Evolutionary conservation across 805 yeast genomes (phyloP).

Genomic region (Cyberlindnera misumaiensis): DNA sequence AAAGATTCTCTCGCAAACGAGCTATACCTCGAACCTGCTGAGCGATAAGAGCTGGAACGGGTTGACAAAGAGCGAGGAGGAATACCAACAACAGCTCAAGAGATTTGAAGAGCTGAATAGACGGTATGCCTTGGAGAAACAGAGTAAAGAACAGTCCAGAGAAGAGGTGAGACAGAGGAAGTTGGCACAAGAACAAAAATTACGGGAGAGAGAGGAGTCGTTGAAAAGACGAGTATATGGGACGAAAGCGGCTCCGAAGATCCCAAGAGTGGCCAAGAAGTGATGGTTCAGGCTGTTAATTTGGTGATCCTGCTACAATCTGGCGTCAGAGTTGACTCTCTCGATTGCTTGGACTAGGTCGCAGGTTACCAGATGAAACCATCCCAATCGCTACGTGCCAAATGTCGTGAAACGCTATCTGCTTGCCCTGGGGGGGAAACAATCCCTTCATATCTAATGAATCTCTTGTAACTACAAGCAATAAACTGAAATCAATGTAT

Average conservation of each 20-base stretch:
- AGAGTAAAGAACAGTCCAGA: slow-evolving; percentile 21
- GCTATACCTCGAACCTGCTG: slow-evolving; percentile 43
- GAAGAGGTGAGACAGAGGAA: slow-evolving; percentile 14
- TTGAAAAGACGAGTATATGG: slow-evolving; percentile 26
- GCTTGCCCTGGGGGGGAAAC: no score
- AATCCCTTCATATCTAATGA: no score
- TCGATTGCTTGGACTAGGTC: no score
- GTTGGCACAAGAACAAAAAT: slow-evolving; percentile 14
- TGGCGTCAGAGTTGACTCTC: no score
- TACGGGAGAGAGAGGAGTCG: slow-evolving; percentile 22
- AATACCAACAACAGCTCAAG: slow-evolving; percentile 19
- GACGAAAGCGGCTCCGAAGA: slow-evolving; percentile 5
- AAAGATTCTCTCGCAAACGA: slow-evolving; percentile 54
- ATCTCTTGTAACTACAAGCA: slow-evolving; percentile 1
- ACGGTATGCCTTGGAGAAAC: slow-evolving; percentile 19
- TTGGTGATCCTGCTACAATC: no score
- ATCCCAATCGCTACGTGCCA: no score
- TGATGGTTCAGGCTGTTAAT: no score
- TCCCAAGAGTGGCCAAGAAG: slow-evolving; percentile 1
- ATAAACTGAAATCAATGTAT: background rate
- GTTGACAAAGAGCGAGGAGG: slow-evolving; percentile 17
- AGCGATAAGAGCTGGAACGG: slow-evolving; percentile 38
- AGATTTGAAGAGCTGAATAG: slow-evolving; percentile 24
- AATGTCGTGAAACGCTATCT: no score
- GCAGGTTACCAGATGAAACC: no score